Evolutionary conservation across 2,329 filamentous ascomycete genomes (phyloP).

Genomic region (Karstenula rhodostoma): DNA sequence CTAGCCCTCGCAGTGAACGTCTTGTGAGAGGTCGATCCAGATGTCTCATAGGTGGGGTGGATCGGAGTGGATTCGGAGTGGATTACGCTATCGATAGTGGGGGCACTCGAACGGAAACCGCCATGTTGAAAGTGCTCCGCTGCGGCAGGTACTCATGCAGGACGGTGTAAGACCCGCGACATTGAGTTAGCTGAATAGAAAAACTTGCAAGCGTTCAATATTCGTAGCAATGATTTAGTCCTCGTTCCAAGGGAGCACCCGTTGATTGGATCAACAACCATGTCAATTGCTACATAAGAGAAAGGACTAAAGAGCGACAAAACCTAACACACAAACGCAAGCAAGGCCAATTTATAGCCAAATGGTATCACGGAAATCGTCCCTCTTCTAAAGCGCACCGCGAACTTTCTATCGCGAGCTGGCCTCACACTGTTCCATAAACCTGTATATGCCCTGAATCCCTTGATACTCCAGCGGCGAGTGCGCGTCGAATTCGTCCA

Average conservation of each 20-base stretch:
- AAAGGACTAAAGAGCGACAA: conserved; percentile 22
- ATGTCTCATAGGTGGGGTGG: background rate
- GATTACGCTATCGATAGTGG: conserved; percentile 1
- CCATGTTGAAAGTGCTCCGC: background rate
- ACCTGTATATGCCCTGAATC: conserved; percentile 71
- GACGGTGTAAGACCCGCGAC: no score
- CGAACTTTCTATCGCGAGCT: conserved; percentile 18
- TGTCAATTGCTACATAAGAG: conserved; percentile 26
- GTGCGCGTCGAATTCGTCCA: conserved; percentile 44
- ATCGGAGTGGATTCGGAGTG: conserved; percentile 1
- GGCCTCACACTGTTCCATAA: conserved; percentile 70
- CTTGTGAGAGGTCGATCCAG: background rate
- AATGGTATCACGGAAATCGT: conserved; percentile 31
- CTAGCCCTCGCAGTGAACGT: background rate
- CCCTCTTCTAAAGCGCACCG: conserved; percentile 10
- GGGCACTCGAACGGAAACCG: background rate
- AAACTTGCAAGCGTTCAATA: background rate
- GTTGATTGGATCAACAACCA: background rate
- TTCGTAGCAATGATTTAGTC: no score
- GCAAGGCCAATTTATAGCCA: conserved; percentile 36
- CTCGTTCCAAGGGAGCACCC: no score
- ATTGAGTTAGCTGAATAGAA: background rate
- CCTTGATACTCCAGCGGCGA: conserved; percentile 67
- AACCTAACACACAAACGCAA: conserved; percentile 14
- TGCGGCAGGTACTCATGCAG: no score